Conservation (phyloP, 352 stramenopile species). For the Globisporangium cylindrosporum region DNA sequence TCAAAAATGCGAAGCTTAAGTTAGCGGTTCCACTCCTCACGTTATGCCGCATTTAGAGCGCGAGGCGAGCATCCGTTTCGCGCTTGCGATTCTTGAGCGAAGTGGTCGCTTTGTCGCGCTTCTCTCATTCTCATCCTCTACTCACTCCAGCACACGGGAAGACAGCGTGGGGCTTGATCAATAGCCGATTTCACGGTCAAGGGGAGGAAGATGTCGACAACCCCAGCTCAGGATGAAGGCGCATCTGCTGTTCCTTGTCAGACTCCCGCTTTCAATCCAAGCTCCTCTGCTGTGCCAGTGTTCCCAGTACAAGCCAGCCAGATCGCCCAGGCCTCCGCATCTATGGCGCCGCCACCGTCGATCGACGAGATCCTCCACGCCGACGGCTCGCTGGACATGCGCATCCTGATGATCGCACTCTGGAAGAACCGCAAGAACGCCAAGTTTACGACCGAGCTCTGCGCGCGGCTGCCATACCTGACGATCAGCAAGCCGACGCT, state of each 20-base stretch:
- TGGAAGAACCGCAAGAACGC: slow-evolving; percentile 69
- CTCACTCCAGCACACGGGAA: background rate
- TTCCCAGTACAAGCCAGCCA: slow-evolving; percentile 7
- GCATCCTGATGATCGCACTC: slow-evolving; percentile 64
- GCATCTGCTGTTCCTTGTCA: background rate
- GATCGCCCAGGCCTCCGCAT: slow-evolving; percentile 3
- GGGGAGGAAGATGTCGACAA: background rate
- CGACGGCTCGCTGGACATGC: slow-evolving; percentile 64
- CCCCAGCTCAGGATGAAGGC: background rate
- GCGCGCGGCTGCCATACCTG: slow-evolving; percentile 50
- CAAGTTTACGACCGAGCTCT: slow-evolving; percentile 60
- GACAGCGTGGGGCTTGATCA: background rate
- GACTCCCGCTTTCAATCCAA: background rate
- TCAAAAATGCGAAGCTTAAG: background rate
- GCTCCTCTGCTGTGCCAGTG: background rate
- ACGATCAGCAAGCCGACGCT: slow-evolving; percentile 47
- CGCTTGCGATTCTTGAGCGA: background rate
- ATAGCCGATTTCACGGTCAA: background rate
- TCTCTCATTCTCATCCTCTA: background rate
- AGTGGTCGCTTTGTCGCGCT: background rate
- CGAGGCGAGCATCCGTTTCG: slow-evolving; percentile 1
- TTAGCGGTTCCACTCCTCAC: background rate
- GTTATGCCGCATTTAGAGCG: background rate
- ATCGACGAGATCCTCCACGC: slow-evolving; percentile 34
- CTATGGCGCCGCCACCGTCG: background rate